Percentiles rank a stretch among this genome's conserved stretches.
phyloP scores from a whole-genome alignment of 371 early-diverging fungal genomes.

The Syncephalastrum sp. region DNA sequence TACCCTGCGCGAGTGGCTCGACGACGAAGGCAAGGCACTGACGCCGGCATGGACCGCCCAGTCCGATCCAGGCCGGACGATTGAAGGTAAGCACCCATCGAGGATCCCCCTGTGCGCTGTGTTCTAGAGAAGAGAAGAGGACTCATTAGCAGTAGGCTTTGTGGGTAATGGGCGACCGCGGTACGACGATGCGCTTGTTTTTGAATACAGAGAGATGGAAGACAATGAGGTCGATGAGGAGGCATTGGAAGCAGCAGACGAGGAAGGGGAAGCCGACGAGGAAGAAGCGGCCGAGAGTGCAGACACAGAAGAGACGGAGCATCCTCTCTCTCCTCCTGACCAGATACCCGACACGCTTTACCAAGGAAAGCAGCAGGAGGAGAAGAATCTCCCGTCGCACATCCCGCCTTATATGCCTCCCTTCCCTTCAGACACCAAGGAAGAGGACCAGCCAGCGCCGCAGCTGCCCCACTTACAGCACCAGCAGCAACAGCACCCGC shows the following conservation, averaged over 20 bases:
- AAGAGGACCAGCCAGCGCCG: constrained; percentile 16
- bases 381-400: constrained; percentile 29
- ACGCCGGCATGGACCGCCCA: constrained; percentile 43
- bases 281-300: constrained; percentile 1
- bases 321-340: not conserved
- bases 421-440: constrained; percentile 39
- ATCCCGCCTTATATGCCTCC: constrained; percentile 44
- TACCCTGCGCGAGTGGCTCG: constrained; percentile 34
- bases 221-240: constrained; percentile 9
- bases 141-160: constrained; percentile 5
- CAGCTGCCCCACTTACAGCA: constrained; percentile 4
- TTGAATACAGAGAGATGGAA: constrained; percentile 15
- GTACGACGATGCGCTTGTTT: constrained; percentile 15
- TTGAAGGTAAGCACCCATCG: constrained; percentile 30
- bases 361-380: not conserved
- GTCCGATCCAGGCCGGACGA: constrained; percentile 45
- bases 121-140: too few species aligned
- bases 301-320: constrained; percentile 8
- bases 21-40: constrained; percentile 43
- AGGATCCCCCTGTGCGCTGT: too few species aligned
- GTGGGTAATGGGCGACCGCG: constrained; percentile 11
- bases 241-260: constrained; percentile 7
- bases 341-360: not conserved
- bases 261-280: constrained; percentile 17
- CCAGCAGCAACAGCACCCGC: constrained; percentile 8